These are phyloP conservation scores for Solanum chacoense DNA, from an alignment of 305 asterid species.

Conservation along the genomic window DNA sequence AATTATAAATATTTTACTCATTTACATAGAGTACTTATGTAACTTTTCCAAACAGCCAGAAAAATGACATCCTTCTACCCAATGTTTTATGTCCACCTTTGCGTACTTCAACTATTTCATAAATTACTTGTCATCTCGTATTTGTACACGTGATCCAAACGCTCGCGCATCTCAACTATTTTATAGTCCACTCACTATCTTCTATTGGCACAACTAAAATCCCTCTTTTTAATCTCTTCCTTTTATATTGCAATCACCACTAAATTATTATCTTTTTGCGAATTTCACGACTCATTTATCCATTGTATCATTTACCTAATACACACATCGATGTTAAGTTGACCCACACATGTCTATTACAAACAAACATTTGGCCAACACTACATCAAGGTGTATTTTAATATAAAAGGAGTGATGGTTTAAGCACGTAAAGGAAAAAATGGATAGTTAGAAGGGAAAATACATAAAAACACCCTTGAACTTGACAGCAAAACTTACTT, in stretches of 20 bases:
- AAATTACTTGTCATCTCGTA: background rate
- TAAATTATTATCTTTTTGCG: background rate
- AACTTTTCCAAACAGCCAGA: background rate
- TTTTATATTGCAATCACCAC: background rate
- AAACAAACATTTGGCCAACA: background rate
- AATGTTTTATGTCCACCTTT: background rate
- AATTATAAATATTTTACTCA: background rate
- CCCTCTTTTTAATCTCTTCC: background rate
- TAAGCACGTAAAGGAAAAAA: background rate
- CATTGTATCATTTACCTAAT: background rate
- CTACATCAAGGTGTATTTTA: background rate
- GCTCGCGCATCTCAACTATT: background rate
- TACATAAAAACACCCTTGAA: too few species aligned
- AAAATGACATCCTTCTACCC: background rate
- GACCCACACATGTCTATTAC: background rate
- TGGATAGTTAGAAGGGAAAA: background rate
- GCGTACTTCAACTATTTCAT: background rate
- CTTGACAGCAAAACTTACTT: too few species aligned
- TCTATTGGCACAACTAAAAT: background rate
- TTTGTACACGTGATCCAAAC: background rate
- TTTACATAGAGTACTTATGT: background rate
- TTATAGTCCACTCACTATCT: background rate
- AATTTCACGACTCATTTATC: background rate
- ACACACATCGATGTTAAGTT: background rate
- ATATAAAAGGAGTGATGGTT: background rate